phyloP scores from a whole-genome alignment of 345 rosid species.

The Pistacia vera region DNA sequence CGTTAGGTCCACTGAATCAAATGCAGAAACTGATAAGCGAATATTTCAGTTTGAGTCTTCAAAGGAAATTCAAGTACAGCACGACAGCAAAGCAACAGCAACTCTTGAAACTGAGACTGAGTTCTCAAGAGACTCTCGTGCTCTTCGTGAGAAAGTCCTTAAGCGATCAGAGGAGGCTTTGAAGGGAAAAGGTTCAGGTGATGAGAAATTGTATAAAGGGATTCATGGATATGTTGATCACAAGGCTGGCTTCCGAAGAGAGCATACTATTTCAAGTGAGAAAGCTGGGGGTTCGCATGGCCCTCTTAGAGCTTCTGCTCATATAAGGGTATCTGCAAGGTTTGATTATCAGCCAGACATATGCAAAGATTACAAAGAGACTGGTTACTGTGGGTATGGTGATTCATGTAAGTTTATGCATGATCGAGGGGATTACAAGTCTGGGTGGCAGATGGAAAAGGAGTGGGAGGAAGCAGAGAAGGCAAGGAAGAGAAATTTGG shows the following conservation, averaged over 20 bases:
- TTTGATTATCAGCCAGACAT: slow-evolving; percentile 93
- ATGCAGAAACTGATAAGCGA: slow-evolving; percentile 33
- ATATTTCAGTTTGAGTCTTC: slow-evolving; percentile 82
- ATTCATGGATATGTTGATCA: slow-evolving; percentile 84
- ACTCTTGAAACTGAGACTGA: slow-evolving; percentile 90
- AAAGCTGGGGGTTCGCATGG: slow-evolving; percentile 96
- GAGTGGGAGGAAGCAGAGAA: slow-evolving; percentile 95
- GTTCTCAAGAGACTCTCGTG: slow-evolving; percentile 73
- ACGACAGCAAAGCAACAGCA: slow-evolving; percentile 82
- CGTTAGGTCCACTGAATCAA: slow-evolving; percentile 25
- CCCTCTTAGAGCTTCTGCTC: slow-evolving; percentile 93
- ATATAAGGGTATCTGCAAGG: slow-evolving; percentile 84
- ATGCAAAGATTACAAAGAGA: slow-evolving; percentile 92
- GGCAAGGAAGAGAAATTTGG: slow-evolving; percentile 72
- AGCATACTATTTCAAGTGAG: slow-evolving; percentile 83
- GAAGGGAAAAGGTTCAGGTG: slow-evolving; percentile 57
- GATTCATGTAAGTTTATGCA: slow-evolving; percentile 91
- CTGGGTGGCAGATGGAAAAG: slow-evolving; percentile 92
- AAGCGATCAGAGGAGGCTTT: slow-evolving; percentile 65
- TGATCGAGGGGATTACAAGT: slow-evolving; percentile 89
- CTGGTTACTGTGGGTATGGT: slow-evolving; percentile 94
- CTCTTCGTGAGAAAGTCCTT: slow-evolving; percentile 81
- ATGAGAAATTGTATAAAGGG: slow-evolving; percentile 75
- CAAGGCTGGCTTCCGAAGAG: slow-evolving; percentile 92
- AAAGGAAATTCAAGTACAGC: slow-evolving; percentile 82